Conservation (phyloP, 257 asterid genomes). For the Solanum megistacrolobum region DNA sequence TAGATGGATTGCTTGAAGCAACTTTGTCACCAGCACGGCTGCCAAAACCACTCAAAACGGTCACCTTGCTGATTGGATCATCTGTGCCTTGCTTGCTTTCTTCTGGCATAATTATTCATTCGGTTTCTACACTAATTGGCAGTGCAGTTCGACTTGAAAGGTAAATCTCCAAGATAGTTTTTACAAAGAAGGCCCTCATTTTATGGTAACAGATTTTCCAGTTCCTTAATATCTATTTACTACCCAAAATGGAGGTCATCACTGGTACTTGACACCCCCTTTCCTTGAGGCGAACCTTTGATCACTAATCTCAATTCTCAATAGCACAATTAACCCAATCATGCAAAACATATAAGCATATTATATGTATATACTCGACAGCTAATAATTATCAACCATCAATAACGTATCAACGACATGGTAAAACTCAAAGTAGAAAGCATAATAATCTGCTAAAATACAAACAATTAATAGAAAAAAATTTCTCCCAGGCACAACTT, state of each 20-base stretch:
- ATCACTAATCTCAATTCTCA: not conserved
- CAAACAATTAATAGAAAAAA: too few species aligned
- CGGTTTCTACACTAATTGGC: slow-evolving; percentile 60
- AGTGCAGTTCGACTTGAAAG: slow-evolving; percentile 58
- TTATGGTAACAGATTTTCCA: not conserved
- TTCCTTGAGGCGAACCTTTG: not conserved
- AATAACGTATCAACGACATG: not conserved
- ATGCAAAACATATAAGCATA: not conserved
- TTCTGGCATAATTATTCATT: slow-evolving; percentile 67
- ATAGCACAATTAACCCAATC: not conserved
- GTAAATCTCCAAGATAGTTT: slow-evolving; percentile 24
- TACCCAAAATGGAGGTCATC: not conserved
- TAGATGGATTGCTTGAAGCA: slow-evolving; percentile 98
- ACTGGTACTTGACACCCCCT: not conserved
- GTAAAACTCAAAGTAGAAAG: not conserved
- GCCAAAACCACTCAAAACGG: slow-evolving; percentile 82
- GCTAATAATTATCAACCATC: not conserved
- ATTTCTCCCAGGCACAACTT: too few species aligned
- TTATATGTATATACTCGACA: not conserved
- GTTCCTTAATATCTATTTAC: not conserved
- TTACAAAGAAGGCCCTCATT: not conserved
- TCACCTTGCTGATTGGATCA: slow-evolving; percentile 65
- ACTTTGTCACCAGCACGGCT: slow-evolving; percentile 78
- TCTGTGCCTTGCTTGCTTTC: slow-evolving; percentile 62
- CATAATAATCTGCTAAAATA: too few species aligned